A percentile compares a stretch with the other conserved stretches of the same genome.
Evolutionary conservation across 2,329 filamentous ascomycete genomes (phyloP).

Genomic region (Colletotrichum tropicale): DNA sequence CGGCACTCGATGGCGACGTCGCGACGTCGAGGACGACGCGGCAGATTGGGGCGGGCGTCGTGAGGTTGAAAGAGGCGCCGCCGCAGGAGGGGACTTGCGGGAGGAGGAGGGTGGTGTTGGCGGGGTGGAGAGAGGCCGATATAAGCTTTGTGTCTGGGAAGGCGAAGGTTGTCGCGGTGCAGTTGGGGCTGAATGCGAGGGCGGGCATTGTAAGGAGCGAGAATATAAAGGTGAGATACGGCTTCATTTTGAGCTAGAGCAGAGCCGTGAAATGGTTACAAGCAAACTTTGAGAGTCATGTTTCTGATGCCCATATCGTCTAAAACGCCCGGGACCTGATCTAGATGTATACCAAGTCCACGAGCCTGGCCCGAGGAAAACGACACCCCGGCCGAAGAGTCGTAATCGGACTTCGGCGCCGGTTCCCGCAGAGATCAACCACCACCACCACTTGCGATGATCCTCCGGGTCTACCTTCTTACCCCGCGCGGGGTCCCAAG

Average conservation of each 20-base stretch:
- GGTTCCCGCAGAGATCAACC: neutral
- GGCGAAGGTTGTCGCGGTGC: neutral
- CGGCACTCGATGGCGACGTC: neutral
- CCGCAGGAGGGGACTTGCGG: neutral
- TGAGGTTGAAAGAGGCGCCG: neutral
- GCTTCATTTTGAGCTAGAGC: neutral
- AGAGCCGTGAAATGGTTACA: neutral
- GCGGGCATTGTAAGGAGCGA: accelerated
- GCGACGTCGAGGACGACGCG: neutral
- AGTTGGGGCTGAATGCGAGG: accelerated
- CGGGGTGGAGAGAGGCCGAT: neutral
- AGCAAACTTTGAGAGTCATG: neutral
- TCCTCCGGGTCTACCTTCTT: neutral
- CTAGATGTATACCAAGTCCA: neutral
- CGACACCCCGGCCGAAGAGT: neutral
- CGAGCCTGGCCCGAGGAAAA: neutral
- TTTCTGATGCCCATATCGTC: neutral
- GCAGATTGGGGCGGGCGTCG: neutral
- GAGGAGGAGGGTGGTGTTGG: neutral
- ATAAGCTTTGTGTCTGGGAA: neutral
- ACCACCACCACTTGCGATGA: neutral
- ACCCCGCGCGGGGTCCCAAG: neutral
- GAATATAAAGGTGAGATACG: accelerated
- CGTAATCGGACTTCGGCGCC: neutral
- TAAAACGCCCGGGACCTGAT: neutral